phyloP scores from a whole-genome alignment of 257 asterid species.

The Nicotiana knightiana region DNA sequence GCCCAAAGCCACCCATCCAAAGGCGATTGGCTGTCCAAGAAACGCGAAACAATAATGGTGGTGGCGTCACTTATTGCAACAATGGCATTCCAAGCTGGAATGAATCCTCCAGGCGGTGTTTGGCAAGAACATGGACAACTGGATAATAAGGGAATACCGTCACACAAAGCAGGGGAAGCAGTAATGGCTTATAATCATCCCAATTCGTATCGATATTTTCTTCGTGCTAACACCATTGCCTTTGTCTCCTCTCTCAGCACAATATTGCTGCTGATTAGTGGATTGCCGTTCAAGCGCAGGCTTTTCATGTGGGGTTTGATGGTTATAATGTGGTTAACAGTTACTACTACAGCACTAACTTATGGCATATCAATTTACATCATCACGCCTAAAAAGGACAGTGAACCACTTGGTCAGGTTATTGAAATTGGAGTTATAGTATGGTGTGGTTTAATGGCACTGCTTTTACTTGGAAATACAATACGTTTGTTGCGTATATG shows the following conservation, averaged over 20 bases:
- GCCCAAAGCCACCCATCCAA: not conserved
- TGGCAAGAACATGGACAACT: slow-evolving; percentile 9
- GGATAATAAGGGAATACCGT: not conserved
- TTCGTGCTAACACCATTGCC: slow-evolving; percentile 34
- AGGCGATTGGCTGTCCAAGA: slow-evolving; percentile 28
- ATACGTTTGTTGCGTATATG: slow-evolving; percentile 24
- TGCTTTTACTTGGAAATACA: slow-evolving; percentile 38
- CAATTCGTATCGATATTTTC: slow-evolving; percentile 14
- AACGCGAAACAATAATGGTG: slow-evolving; percentile 33
- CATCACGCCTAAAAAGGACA: slow-evolving; percentile 26
- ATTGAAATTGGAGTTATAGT: slow-evolving; percentile 12
- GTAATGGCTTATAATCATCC: slow-evolving; percentile 39
- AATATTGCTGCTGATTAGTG: slow-evolving; percentile 49
- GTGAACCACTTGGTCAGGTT: slow-evolving; percentile 17
- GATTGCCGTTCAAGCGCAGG: slow-evolving; percentile 36
- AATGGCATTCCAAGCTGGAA: slow-evolving; percentile 40
- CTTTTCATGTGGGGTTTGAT: slow-evolving; percentile 42
- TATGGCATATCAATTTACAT: slow-evolving; percentile 28
- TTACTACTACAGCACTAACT: slow-evolving; percentile 34
- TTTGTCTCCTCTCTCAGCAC: slow-evolving; percentile 50
- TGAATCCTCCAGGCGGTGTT: slow-evolving; percentile 21
- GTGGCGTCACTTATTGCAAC: slow-evolving; percentile 41
- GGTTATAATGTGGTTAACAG: slow-evolving; percentile 51
- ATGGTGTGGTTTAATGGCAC: slow-evolving; percentile 40
- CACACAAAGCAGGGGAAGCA: slow-evolving; percentile 37